phyloP scores from a whole-genome alignment of 371 early-diverging fungal genomes.

The Umbelopsis sp. region DNA sequence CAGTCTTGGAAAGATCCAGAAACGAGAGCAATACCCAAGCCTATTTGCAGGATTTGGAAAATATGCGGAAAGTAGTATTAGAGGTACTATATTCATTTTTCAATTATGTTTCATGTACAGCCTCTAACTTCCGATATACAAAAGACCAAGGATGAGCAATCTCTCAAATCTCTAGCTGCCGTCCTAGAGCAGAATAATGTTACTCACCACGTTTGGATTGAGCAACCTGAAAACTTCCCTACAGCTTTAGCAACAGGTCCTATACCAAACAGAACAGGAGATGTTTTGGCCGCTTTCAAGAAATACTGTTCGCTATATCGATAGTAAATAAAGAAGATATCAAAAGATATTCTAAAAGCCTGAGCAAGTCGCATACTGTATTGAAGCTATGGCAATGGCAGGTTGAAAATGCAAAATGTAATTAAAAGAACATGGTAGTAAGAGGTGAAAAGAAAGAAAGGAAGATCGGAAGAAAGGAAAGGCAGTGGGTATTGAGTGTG shows the following conservation, averaged over 20 bases:
- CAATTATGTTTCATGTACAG: constrained; percentile 14
- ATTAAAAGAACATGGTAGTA: constrained; percentile 6
- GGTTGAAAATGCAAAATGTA: constrained; percentile 16
- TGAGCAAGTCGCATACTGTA: not conserved
- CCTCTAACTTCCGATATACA: not conserved
- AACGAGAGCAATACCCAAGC: constrained; percentile 62
- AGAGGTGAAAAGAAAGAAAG: not conserved
- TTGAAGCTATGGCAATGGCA: constrained; percentile 3
- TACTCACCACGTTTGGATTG: constrained; percentile 75
- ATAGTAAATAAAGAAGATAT: constrained; percentile 21
- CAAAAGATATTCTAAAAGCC: constrained; percentile 4
- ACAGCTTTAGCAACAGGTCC: constrained; percentile 87
- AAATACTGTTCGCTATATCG: constrained; percentile 60
- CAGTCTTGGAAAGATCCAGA: constrained; percentile 64
- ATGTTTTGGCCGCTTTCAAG: constrained; percentile 65
- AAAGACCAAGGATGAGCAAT: constrained; percentile 73
- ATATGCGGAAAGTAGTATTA: constrained; percentile 85
- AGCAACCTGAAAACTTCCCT: constrained; percentile 85
- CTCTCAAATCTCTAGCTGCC: constrained; percentile 62
- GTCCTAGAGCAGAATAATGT: constrained; percentile 58
- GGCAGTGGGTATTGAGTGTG: constrained; percentile 11
- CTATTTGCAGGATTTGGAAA: constrained; percentile 65
- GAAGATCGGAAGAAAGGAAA: not conserved
- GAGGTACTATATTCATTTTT: constrained; percentile 43
- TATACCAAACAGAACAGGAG: constrained; percentile 53